Base-by-base conservation (phyloP, 148 eudicot genomes). In the Talinum fruticosum region DNA sequence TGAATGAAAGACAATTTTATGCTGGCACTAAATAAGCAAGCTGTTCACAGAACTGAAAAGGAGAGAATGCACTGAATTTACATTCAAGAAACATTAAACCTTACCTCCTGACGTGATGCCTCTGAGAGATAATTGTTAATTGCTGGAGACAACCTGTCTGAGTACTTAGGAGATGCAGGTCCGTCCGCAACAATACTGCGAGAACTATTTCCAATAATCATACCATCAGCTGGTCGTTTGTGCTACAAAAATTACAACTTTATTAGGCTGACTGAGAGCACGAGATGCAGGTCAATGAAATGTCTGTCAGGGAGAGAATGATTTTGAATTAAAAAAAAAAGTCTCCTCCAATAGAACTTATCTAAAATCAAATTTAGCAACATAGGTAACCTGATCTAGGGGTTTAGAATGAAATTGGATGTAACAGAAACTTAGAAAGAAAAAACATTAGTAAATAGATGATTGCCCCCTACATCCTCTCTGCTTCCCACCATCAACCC, bases 101-200 rank as follows among this genome's bases (percentile, higher is more conserved):
- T 82, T 85, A 96, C 93, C 88, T 96, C 99, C 86, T 93, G 99
- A 33, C 99, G 86, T 45, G 99, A 94, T 66, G 99, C 97, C 83
- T 96, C 99, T 37, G 94, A 83, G 62, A 96, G 87, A 83, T 91
- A 96, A 66, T 88, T 90, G 83, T 96, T 96, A 83, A 96, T 91
- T 75, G 99, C 95, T 77, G 99, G 99, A 68, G 99, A 96, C 75
- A 96, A 92, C 79, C 97, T 89, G 32, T 96, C 99, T 19, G 99
- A 93, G 84, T 96, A 96, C 84, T 93, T 93, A 5, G 98, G 93
- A 34, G 98, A 90, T 4, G 80, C 76, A 62, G 92, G 95, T 85
- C 82, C 89, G 65, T 89, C 98, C 61, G 92, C 95, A 75, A 80
- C 84, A 30, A 91, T 88, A 77, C 87, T 88, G 62, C 93, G 95